These are phyloP conservation scores for Lasiodiplodia sp. DNA, from an alignment of 2,329 filamentous ascomycete genomes.

Conservation along the genomic window DNA sequence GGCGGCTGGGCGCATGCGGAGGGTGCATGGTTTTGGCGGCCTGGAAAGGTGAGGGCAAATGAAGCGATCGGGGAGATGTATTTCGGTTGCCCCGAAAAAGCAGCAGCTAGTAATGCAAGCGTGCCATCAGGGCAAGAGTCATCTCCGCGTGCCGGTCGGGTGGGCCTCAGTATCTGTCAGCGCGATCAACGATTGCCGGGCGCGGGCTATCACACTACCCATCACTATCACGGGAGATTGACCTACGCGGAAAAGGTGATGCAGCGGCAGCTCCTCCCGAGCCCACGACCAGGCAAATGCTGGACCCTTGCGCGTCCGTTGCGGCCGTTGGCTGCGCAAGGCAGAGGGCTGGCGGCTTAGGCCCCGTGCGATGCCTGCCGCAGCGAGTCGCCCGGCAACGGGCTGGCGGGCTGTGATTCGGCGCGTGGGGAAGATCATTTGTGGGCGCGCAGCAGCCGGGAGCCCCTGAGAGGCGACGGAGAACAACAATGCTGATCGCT, in stretches of 20 bases:
- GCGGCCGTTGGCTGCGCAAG: conserved; percentile 17
- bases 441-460: background rate
- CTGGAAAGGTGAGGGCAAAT: conserved; percentile 9
- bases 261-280: conserved; percentile 17
- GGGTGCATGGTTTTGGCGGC: conserved; percentile 6
- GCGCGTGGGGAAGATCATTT: conserved; percentile 12
- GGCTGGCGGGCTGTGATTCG: conserved; percentile 14
- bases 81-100: conserved; percentile 27
- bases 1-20: background rate
- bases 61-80: background rate
- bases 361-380: conserved; percentile 6
- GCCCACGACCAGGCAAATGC: background rate
- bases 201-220: background rate
- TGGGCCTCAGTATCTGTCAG: conserved; percentile 9
- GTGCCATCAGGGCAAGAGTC: conserved; percentile 1
- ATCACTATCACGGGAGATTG: conserved; percentile 17
- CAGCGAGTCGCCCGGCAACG: conserved; percentile 18
- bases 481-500: conserved; percentile 21
- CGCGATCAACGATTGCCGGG: conserved; percentile 16
- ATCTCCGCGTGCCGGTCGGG: conserved; percentile 16
- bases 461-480: conserved; percentile 18
- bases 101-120: conserved; percentile 21
- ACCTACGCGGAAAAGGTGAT: background rate
- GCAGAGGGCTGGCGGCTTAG: background rate
- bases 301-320: conserved; percentile 18